phyloP scores from a whole-genome alignment of 805 yeast genomes.

The Kodamaea kaohsiungensis region DNA sequence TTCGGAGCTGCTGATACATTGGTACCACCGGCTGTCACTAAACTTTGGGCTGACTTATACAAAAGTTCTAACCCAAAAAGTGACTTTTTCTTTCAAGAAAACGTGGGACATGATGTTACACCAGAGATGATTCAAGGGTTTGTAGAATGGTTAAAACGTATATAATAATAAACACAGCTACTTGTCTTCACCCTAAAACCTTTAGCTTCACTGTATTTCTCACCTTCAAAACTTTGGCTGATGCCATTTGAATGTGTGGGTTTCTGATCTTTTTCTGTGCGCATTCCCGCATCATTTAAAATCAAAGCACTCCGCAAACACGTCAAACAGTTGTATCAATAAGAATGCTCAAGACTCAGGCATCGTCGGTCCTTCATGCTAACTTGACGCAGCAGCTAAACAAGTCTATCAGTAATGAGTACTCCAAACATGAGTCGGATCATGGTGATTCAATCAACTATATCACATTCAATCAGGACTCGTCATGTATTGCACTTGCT shows the following conservation, averaged over 20 bases:
- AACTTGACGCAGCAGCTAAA: constrained; percentile 13
- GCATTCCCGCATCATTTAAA: not conserved
- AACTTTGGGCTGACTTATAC: constrained; percentile 33
- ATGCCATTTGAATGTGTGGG: not conserved
- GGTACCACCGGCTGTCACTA: constrained; percentile 36
- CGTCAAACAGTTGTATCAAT: not conserved
- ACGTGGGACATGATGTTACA: constrained; percentile 35
- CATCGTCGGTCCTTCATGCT: constrained; percentile 14
- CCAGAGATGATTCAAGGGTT: constrained; percentile 35
- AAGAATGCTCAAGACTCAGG: constrained; percentile 16
- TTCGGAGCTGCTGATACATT: constrained; percentile 37
- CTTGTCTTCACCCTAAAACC: too few relatives aligned
- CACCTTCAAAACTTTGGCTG: too few relatives aligned
- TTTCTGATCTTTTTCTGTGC: not conserved
- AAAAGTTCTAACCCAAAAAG: constrained; percentile 24
- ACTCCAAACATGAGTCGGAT: constrained; percentile 1
- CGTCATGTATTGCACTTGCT: constrained; percentile 76
- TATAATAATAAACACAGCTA: not conserved
- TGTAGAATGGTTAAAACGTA: constrained; percentile 29
- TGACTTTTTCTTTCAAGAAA: constrained; percentile 30
- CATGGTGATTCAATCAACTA: constrained; percentile 33
- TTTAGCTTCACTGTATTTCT: too few relatives aligned
- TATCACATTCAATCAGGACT: constrained; percentile 82
- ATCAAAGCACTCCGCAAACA: not conserved
- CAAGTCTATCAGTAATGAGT: constrained; percentile 15